phyloP scores from a whole-genome alignment of 495 filamentous ascomycete species.

The Bryoglossum gracile region DNA sequence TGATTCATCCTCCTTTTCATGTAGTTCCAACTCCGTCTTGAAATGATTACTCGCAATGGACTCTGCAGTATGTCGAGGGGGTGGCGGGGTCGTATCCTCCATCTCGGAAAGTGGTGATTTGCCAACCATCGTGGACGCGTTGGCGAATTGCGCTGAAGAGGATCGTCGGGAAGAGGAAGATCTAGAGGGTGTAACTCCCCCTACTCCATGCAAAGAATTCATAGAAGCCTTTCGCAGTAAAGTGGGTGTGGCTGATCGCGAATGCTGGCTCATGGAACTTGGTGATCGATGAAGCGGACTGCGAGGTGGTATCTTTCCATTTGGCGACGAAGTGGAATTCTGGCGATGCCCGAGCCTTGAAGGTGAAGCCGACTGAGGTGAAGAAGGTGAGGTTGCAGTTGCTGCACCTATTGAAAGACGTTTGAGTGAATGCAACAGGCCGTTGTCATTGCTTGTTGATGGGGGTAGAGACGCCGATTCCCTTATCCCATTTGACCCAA shows the following conservation, averaged over 20 bases:
- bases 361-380: constrained; percentile 33
- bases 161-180: constrained; percentile 21
- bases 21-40: constrained; percentile 56
- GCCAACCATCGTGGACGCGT: constrained; percentile 39
- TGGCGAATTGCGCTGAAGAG: constrained; percentile 41
- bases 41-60: constrained; percentile 66
- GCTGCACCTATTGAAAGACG: constrained; percentile 40
- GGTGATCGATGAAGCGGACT: constrained; percentile 39
- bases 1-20: constrained; percentile 44
- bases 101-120: constrained; percentile 20
- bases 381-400: constrained; percentile 38
- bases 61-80: constrained; percentile 48
- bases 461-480: constrained; percentile 7
- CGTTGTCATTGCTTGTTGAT: constrained; percentile 20
- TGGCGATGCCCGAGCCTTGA: constrained; percentile 18
- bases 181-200: constrained; percentile 21
- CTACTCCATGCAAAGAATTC: constrained; percentile 39
- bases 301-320: constrained; percentile 26
- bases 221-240: constrained; percentile 46
- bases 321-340: constrained; percentile 19
- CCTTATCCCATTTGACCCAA: neutral
- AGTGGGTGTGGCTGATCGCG: constrained; percentile 42
- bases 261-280: constrained; percentile 37
- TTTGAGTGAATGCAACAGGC: constrained; percentile 37
- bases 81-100: constrained; percentile 9